Evolutionary conservation across 179 eudicot genomes (phyloP).

Genomic region (Heliamphora ciliata): DNA sequence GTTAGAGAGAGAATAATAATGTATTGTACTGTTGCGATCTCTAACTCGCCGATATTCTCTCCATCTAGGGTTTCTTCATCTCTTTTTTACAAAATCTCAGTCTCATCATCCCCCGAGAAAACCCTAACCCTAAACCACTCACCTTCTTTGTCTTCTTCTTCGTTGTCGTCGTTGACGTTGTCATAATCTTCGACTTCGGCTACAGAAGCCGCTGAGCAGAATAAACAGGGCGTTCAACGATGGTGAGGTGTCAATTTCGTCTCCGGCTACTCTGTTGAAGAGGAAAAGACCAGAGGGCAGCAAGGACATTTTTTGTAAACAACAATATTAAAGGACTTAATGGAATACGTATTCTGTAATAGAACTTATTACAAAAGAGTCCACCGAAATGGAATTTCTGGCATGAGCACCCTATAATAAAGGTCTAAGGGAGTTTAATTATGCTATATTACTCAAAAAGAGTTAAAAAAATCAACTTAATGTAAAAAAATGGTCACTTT

Average conservation of each 20-base stretch:
- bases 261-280: slow-evolving; percentile 41
- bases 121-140: slow-evolving; percentile 14
- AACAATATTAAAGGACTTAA: too few species aligned
- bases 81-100: slow-evolving; percentile 23
- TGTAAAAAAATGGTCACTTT: too few species aligned
- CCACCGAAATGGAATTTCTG: too few species aligned
- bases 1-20: slow-evolving; percentile 20
- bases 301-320: too few species aligned
- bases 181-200: slow-evolving; percentile 18
- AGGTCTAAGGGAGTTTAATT: too few species aligned
- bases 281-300: slow-evolving; percentile 59
- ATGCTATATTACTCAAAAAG: too few species aligned
- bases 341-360: too few species aligned
- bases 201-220: slow-evolving; percentile 31
- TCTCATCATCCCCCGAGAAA: slow-evolving; percentile 26
- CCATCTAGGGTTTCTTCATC: slow-evolving; percentile 37
- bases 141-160: slow-evolving; percentile 20
- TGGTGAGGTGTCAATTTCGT: slow-evolving; percentile 15
- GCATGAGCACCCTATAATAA: too few species aligned
- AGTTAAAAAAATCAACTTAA: too few species aligned
- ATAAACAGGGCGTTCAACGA: slow-evolving; percentile 24
- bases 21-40: slow-evolving; percentile 63
- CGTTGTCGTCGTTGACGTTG: slow-evolving; percentile 24
- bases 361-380: too few species aligned
- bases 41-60: slow-evolving; percentile 72